Percentiles rank a stretch among this genome's conserved stretches.
phyloP scores from a whole-genome alignment of 73 alveolate species.

The Paramecium bursaria region DNA sequence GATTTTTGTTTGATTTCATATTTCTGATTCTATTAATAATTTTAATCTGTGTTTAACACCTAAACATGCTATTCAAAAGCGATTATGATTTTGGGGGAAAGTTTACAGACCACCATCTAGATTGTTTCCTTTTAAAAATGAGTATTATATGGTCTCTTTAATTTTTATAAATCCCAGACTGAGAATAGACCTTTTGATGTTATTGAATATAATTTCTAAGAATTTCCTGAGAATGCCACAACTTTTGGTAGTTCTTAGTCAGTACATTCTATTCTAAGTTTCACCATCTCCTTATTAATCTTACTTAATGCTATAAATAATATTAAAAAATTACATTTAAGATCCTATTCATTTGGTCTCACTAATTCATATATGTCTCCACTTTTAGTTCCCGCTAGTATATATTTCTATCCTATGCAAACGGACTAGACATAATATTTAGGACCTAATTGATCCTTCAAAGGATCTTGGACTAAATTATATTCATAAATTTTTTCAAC shows the following conservation, averaged over 20 bases:
- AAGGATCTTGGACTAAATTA: slow-evolving; percentile 37
- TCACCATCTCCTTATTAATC: slow-evolving; percentile 44
- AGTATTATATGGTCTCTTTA: slow-evolving; percentile 71
- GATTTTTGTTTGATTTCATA: slow-evolving; percentile 18
- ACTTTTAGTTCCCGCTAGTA: slow-evolving; percentile 84
- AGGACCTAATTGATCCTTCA: slow-evolving; percentile 36
- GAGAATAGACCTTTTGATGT: slow-evolving; percentile 84
- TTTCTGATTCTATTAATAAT: slow-evolving; percentile 48
- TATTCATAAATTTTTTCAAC: slow-evolving; percentile 69
- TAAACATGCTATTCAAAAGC: slow-evolving; percentile 81
- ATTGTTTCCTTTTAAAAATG: slow-evolving; percentile 76
- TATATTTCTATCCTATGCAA: slow-evolving; percentile 82
- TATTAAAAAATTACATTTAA: slow-evolving; percentile 17
- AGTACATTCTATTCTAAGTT: slow-evolving; percentile 76
- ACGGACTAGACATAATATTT: slow-evolving; percentile 72
- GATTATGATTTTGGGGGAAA: slow-evolving; percentile 77
- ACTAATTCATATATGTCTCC: slow-evolving; percentile 80
- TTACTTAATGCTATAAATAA: slow-evolving; percentile 25
- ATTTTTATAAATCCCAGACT: slow-evolving; percentile 81
- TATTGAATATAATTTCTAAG: slow-evolving; percentile 69
- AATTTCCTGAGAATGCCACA: slow-evolving; percentile 68
- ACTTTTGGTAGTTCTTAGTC: slow-evolving; percentile 81
- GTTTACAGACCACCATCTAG: slow-evolving; percentile 77
- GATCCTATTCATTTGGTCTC: slow-evolving; percentile 69
- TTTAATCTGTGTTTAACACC: slow-evolving; percentile 69